Percentiles rank a stretch among this genome's conserved stretches.
These are phyloP conservation scores for Panaeolus cyanescens DNA, from an alignment of 768 basidiomycete species.

Conservation along the genomic window DNA sequence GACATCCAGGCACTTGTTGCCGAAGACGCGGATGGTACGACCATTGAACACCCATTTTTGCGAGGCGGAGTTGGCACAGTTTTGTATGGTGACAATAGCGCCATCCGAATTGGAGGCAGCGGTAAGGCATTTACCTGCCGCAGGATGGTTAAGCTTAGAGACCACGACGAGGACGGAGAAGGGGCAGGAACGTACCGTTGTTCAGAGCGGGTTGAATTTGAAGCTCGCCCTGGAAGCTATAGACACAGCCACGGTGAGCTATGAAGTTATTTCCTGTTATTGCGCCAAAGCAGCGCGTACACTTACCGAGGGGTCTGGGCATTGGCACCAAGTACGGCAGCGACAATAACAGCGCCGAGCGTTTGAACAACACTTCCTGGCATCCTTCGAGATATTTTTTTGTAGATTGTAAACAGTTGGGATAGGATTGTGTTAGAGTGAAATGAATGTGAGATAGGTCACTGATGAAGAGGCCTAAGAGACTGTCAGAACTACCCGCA, in stretches of 20 bases:
- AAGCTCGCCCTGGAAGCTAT: slow-evolving; percentile 43
- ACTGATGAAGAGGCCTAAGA: no score
- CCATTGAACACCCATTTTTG: slow-evolving; percentile 52
- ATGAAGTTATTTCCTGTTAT: no score
- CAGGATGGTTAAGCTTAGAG: neutral
- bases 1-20: slow-evolving; percentile 54
- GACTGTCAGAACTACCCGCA: no score
- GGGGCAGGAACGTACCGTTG: slow-evolving; percentile 29
- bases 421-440: neutral
- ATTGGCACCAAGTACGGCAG: neutral
- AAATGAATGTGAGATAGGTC: neutral
- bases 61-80: slow-evolving; percentile 42
- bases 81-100: slow-evolving; percentile 46
- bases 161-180: neutral
- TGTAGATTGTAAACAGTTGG: neutral
- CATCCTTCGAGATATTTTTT: neutral
- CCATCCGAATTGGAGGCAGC: slow-evolving; percentile 51
- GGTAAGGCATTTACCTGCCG: slow-evolving; percentile 51
- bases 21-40: slow-evolving; percentile 44
- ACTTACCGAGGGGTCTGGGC: neutral
- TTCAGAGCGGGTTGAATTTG: slow-evolving; percentile 46
- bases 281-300: no score
- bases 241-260: neutral
- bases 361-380: neutral
- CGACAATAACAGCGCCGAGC: neutral